Evolutionary conservation across 192 early-diverging fungal genomes (phyloP).

Genomic region (Podila epigama): DNA sequence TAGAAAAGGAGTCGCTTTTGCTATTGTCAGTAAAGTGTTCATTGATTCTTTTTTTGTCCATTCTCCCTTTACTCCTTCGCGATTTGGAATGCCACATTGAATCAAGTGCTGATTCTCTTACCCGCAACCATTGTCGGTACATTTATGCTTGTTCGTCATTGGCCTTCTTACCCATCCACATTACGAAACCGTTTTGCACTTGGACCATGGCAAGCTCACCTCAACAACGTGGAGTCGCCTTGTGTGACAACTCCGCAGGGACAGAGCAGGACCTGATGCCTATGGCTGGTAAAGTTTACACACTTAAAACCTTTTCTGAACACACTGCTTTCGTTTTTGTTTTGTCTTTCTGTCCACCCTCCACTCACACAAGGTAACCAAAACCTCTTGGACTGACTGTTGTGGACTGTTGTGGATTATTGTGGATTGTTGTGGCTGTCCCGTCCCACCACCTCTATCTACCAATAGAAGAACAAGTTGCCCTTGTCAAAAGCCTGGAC

Average conservation of each 20-base stretch:
- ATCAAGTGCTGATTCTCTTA: too few relatives aligned
- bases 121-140: too few relatives aligned
- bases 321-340: neutral
- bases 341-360: neutral
- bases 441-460: neutral
- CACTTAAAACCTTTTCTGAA: neutral
- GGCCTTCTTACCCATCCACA: too few relatives aligned
- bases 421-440: neutral
- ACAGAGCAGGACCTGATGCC: slow-evolving; percentile 35
- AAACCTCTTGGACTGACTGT: too few relatives aligned
- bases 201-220: neutral
- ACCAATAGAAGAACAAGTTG: slow-evolving; percentile 24
- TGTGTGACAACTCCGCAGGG: slow-evolving; percentile 19
- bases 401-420: neutral
- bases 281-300: slow-evolving; percentile 18
- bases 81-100: too few relatives aligned
- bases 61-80: too few relatives aligned
- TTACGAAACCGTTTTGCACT: too few relatives aligned
- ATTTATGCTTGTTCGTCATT: too few relatives aligned
- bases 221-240: slow-evolving; percentile 8
- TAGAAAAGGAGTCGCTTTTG: too few relatives aligned
- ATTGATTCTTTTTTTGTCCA: too few relatives aligned
- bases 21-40: too few relatives aligned
- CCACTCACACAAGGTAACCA: too few relatives aligned
- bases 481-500: slow-evolving; percentile 24